Conservation (phyloP, 805 yeast species). For the Tetrapisispora phaffii region DNA sequence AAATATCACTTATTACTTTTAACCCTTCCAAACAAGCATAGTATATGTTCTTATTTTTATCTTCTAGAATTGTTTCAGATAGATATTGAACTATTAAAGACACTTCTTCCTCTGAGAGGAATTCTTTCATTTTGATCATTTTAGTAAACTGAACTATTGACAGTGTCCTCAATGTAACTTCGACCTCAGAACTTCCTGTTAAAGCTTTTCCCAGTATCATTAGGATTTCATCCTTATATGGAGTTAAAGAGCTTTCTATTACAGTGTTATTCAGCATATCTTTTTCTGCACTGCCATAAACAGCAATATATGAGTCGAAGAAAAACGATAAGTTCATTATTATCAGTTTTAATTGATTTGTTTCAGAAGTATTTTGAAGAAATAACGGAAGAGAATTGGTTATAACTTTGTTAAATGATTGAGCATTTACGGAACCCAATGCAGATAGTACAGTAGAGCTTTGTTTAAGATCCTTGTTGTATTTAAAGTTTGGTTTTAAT, state of each 20-base stretch:
- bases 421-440: constrained; percentile 39
- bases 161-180: constrained; percentile 57
- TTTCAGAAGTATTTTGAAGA: constrained; percentile 32
- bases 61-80: constrained; percentile 49
- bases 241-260: constrained; percentile 32
- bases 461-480: constrained; percentile 50
- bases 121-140: constrained; percentile 40
- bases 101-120: constrained; percentile 45
- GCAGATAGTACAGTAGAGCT: constrained; percentile 51
- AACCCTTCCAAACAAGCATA: constrained; percentile 48
- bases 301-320: constrained; percentile 38
- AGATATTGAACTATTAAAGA: constrained; percentile 55
- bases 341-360: constrained; percentile 48
- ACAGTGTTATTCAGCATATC: constrained; percentile 1
- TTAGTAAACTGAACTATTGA: constrained; percentile 57
- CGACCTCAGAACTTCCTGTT: constrained; percentile 55
- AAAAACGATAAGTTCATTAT: constrained; percentile 54
- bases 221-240: constrained; percentile 56
- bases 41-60: constrained; percentile 42
- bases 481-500: constrained; percentile 41
- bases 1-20: constrained; percentile 30
- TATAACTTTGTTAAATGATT: constrained; percentile 41
- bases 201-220: constrained; percentile 60
- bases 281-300: constrained; percentile 31
- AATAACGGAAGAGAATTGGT: constrained; percentile 37